Evolutionary conservation across 176 grass and related monocot genomes (phyloP).

Genomic region (Eragrostis nindensis): DNA sequence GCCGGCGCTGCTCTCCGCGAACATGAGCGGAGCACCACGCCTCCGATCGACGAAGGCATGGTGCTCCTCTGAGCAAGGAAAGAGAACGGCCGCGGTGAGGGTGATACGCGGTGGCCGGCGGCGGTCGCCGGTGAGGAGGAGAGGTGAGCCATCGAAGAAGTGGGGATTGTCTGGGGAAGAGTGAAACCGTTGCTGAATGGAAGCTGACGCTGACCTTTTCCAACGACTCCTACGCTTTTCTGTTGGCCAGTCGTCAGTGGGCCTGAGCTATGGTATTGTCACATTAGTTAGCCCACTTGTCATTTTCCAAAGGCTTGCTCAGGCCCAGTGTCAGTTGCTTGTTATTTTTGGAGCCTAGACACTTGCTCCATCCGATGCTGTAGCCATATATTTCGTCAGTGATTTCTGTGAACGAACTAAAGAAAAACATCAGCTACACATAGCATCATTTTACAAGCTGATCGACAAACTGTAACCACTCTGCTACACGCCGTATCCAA

Average conservation of each 20-base stretch:
- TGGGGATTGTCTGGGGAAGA: neutral
- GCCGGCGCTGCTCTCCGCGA: conserved; percentile 14
- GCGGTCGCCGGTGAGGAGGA: conserved; percentile 6
- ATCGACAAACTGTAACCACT: neutral
- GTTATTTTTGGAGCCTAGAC: neutral
- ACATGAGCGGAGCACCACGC: neutral
- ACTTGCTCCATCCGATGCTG: neutral
- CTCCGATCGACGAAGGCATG: neutral
- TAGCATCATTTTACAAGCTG: neutral
- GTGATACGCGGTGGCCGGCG: conserved; percentile 24
- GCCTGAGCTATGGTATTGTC: too few relatives aligned
- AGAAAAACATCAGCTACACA: neutral
- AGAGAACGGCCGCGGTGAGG: neutral
- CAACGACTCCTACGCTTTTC: neutral
- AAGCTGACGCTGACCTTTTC: neutral
- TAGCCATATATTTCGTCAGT: neutral
- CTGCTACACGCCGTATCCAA: neutral
- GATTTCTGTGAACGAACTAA: neutral
- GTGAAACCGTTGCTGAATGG: neutral
- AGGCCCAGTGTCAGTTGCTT: neutral
- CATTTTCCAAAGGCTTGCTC: neutral
- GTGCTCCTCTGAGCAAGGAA: neutral
- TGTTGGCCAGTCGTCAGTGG: neutral
- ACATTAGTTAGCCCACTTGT: neutral
- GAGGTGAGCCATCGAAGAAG: conserved; percentile 42